Evolutionary conservation across 108 stramenopile species (phyloP), one percentile per base, ranked within the genome.

Genomic region (Ochromonas danica): DNA sequence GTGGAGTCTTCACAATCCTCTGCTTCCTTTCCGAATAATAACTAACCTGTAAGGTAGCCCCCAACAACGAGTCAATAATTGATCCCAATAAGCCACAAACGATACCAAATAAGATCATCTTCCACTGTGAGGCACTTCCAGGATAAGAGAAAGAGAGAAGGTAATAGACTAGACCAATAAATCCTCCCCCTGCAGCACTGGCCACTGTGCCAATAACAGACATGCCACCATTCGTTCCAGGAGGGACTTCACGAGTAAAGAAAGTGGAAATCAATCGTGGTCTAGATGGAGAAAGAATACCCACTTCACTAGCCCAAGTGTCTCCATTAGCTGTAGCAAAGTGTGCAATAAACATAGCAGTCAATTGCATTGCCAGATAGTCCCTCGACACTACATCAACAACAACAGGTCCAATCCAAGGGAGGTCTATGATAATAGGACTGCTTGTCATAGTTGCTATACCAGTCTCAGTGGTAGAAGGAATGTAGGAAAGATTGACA

Each of bases 201-300:
- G 82, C 82, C 0, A 28, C 51, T 1, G 78, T 78, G 0, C 82
- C 82, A 0, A 71, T 6, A 1, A 40, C 28, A 0, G 77, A 43
- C 43, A 83, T 67, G 28, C 82, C 82, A 17, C 82, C 82, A 42
- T 83, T 83, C 10, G 82, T 83, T 1, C 82, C 82, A 1, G 78
- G 78, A 2, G 79, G 79, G 1, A 80, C 82, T 1, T 39, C 1
- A 1, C 27, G 35, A 36, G 38, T 3, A 71, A 78, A 80, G 25
- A 70, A 51, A n/a, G 22, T 1, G 0, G 82, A 78, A 17, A 83
- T 35, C 27, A 83, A 79, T 10, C 78, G 79, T 0, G 82, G 82
- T 57, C 35, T 61, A 6, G 79, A 79, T 61, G 31, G 39, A 22
- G 77, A 22, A n/a, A 83, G 33, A 10, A 79, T 27, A 2, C 82